A percentile compares a stretch with the other conserved stretches of the same genome.
phyloP scores from a whole-genome alignment of 768 basidiomycete species.

The Naganishia vishniacii region DNA sequence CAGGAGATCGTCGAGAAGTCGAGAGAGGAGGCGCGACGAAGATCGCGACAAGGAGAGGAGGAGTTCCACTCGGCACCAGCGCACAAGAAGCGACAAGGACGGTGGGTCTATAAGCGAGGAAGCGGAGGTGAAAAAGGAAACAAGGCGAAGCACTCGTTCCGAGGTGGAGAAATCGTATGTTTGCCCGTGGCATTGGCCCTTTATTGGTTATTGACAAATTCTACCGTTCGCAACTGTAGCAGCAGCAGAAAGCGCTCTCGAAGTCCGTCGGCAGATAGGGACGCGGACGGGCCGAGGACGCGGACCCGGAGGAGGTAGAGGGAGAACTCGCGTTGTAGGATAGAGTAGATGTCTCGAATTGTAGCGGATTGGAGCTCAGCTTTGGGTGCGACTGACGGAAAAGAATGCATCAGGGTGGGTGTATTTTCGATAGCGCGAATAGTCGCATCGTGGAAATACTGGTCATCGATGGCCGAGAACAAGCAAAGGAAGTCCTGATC shows the following conservation, averaged over 20 bases:
- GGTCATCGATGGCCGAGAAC: too few relatives aligned
- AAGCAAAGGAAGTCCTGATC: too few relatives aligned
- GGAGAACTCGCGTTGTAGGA: neutral
- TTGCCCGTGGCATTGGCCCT: neutral
- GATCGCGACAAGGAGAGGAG: constrained; percentile 18
- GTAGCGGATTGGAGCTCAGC: neutral
- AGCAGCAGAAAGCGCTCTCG: constrained; percentile 18
- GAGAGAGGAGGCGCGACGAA: constrained; percentile 7
- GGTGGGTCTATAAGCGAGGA: constrained; percentile 8
- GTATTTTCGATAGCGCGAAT: too few relatives aligned
- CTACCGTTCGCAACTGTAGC: too few relatives aligned
- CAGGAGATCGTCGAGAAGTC: constrained; percentile 13
- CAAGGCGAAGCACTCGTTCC: neutral
- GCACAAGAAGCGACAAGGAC: constrained; percentile 18
- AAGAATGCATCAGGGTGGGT: too few relatives aligned
- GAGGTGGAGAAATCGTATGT: constrained; percentile 1
- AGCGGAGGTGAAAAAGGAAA: constrained; percentile 12
- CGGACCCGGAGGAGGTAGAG: constrained; percentile 5
- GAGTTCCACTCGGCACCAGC: constrained; percentile 14
- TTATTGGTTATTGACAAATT: neutral
- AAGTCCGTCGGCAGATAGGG: constrained; percentile 15
- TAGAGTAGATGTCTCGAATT: neutral
- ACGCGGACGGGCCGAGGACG: neutral
- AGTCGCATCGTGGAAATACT: too few relatives aligned
- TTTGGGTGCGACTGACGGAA: too few relatives aligned